These are phyloP conservation scores for Trichoderma endophyticum DNA, from an alignment of 2,329 filamentous ascomycete species.

Conservation along the genomic window DNA sequence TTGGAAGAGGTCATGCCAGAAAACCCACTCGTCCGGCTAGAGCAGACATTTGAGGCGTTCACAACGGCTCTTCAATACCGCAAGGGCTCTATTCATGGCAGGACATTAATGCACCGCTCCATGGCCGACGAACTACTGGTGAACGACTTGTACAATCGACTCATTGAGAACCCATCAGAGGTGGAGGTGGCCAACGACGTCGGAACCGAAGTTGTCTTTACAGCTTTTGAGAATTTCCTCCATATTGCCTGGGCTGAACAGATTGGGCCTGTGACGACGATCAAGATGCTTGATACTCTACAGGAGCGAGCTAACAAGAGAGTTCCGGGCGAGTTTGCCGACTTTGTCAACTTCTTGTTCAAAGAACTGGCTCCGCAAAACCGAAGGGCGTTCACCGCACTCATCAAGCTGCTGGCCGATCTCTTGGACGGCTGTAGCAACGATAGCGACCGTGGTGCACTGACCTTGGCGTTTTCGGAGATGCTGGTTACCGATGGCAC, in stretches of 20 bases:
- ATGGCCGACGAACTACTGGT: slow-evolving; percentile 74
- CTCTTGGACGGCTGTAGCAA: slow-evolving; percentile 86
- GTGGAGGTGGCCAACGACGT: slow-evolving; percentile 72
- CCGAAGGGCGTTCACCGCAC: slow-evolving; percentile 72
- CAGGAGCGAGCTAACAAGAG: slow-evolving; percentile 64
- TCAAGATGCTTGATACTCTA: slow-evolving; percentile 68
- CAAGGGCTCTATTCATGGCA: slow-evolving; percentile 82
- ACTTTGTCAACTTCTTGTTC: slow-evolving; percentile 64
- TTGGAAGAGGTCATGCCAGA: slow-evolving; percentile 54
- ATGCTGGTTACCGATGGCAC: slow-evolving; percentile 74
- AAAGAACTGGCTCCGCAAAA: slow-evolving; percentile 67
- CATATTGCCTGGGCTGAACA: slow-evolving; percentile 83
- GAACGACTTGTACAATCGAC: slow-evolving; percentile 85
- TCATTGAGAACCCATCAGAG: slow-evolving; percentile 80
- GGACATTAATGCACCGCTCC: slow-evolving; percentile 66
- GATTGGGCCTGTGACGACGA: slow-evolving; percentile 79
- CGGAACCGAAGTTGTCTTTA: slow-evolving; percentile 79
- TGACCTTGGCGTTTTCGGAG: slow-evolving; percentile 87
- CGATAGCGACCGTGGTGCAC: slow-evolving; percentile 81
- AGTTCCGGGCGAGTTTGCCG: slow-evolving; percentile 69
- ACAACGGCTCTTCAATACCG: slow-evolving; percentile 77
- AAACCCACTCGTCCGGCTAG: slow-evolving; percentile 68
- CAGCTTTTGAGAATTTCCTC: slow-evolving; percentile 90
- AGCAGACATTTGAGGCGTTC: slow-evolving; percentile 83
- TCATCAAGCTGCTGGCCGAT: slow-evolving; percentile 83